phyloP scores from a whole-genome alignment of 495 filamentous ascomycete species.

The Neurospora tetraspora region DNA sequence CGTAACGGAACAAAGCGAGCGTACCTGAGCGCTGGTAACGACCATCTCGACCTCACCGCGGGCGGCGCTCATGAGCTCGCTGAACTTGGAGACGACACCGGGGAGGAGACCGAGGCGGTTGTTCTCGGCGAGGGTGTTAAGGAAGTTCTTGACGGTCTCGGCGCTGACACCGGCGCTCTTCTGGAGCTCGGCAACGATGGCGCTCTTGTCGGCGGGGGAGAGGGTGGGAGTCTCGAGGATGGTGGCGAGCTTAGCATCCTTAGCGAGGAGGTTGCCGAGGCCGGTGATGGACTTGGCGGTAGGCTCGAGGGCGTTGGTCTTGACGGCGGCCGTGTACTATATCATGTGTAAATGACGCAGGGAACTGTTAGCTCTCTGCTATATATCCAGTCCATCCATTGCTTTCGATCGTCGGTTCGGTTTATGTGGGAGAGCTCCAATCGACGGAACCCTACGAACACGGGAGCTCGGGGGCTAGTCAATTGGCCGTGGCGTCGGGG shows the following conservation, averaged over 20 bases:
- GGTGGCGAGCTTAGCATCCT: constrained; percentile 63
- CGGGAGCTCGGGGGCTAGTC: not conserved
- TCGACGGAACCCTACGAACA: not conserved
- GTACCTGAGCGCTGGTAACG: constrained; percentile 82
- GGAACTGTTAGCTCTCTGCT: constrained; percentile 7
- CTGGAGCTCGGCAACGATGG: constrained; percentile 72
- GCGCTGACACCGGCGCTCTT: constrained; percentile 62
- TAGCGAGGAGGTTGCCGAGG: constrained; percentile 62
- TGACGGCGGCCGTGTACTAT: constrained; percentile 91
- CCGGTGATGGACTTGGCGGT: constrained; percentile 62
- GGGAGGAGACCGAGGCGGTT: constrained; percentile 80
- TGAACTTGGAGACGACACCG: constrained; percentile 81
- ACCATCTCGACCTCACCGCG: constrained; percentile 86
- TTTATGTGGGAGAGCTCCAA: not conserved
- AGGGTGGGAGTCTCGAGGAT: constrained; percentile 79
- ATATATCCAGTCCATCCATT: not conserved
- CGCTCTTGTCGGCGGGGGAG: constrained; percentile 62
- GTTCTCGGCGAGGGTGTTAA: constrained; percentile 83
- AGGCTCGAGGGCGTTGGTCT: constrained; percentile 72
- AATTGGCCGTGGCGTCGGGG: constrained; percentile 10
- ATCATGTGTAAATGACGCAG: constrained; percentile 23
- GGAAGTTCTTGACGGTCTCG: constrained; percentile 88
- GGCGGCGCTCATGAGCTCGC: constrained; percentile 72
- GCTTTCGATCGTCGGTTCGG: not conserved
- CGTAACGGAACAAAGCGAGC: constrained; percentile 15